A percentile compares a stretch with the other conserved stretches of the same genome.
phyloP scores from a whole-genome alignment of 768 basidiomycete species.

The Amyloporia xantha region DNA sequence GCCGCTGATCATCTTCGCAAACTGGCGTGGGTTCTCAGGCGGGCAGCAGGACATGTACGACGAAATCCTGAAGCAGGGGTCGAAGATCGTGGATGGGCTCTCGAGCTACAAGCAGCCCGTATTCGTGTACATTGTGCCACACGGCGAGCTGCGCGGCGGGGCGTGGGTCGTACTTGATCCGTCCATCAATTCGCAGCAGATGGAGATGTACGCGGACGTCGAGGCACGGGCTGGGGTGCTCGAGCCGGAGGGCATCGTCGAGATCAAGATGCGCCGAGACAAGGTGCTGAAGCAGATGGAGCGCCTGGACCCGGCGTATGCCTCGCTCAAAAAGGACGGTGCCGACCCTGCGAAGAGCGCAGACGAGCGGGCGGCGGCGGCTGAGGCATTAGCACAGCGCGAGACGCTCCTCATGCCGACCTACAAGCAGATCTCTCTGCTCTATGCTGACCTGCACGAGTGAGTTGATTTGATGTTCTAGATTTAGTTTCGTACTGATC shows the following conservation, averaged over 20 bases:
- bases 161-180: conserved; percentile 99
- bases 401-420: conserved; percentile 81
- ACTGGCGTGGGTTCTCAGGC: conserved; percentile 99
- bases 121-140: conserved; percentile 97
- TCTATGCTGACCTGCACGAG: conserved; percentile 97
- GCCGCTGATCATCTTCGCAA: conserved; percentile 97
- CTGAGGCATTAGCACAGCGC: conserved; percentile 61
- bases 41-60: conserved; percentile 99
- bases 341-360: conserved; percentile 65
- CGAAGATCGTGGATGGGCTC: conserved; percentile 97
- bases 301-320: conserved; percentile 81
- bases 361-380: conserved; percentile 68
- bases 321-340: conserved; percentile 71
- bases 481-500: conserved; percentile 5
- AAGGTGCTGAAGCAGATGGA: conserved; percentile 91
- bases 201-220: conserved; percentile 99
- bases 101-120: conserved; percentile 96
- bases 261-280: conserved; percentile 96
- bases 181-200: conserved; percentile 91
- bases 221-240: conserved; percentile 94
- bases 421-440: conserved; percentile 88
- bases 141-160: conserved; percentile 97
- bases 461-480: conserved; percentile 34
- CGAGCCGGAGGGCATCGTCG: conserved; percentile 95
- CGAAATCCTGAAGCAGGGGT: conserved; percentile 93